Conservation (phyloP, 257 asterid genomes). For the Nicotiana tomentosiformis region DNA sequence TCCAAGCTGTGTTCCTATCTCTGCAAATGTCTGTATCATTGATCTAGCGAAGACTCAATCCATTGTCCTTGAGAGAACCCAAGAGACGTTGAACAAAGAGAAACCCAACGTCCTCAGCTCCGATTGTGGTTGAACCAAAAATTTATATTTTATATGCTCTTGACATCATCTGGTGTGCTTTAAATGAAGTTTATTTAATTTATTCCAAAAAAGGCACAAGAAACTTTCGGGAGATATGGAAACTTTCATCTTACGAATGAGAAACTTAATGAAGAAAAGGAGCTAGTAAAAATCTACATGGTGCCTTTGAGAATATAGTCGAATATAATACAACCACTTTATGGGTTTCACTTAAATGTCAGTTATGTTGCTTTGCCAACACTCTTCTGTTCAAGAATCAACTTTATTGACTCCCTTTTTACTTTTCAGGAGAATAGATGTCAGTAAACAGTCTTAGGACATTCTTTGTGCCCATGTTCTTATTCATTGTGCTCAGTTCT, state of each 20-base stretch:
- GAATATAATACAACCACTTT: neutral
- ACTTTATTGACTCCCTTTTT: neutral
- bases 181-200: neutral
- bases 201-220: neutral
- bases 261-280: neutral
- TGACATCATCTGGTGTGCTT: neutral
- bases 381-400: neutral
- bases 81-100: neutral
- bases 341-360: neutral
- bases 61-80: neutral
- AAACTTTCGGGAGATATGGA: neutral
- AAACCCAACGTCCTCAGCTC: neutral
- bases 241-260: neutral
- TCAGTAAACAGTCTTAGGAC: neutral
- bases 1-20: slow-evolving; percentile 2
- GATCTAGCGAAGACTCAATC: neutral
- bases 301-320: neutral
- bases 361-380: neutral
- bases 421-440: neutral
- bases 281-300: neutral
- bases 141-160: neutral
- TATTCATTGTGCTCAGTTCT: neutral
- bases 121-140: neutral
- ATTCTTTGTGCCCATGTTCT: neutral
- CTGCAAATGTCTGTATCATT: neutral